These are phyloP conservation scores for Phytophthora colocasiae DNA, from an alignment of 352 stramenopile species.

Conservation along the genomic window DNA sequence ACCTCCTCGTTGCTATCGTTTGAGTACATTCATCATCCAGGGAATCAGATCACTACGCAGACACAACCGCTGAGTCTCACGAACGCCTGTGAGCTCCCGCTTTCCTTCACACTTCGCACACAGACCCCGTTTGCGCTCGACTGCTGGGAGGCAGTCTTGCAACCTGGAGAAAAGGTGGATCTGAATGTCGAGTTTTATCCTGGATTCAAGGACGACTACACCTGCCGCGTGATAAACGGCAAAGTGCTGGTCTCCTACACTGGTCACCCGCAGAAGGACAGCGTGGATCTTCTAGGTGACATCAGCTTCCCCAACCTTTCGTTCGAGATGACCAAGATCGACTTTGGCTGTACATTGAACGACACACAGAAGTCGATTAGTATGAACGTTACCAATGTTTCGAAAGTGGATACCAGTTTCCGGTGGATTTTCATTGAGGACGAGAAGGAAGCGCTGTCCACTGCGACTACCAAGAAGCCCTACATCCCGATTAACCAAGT, in stretches of 20 bases:
- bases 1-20: slow-evolving; percentile 83
- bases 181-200: slow-evolving; percentile 95
- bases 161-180: slow-evolving; percentile 76
- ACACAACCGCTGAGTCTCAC: slow-evolving; percentile 82
- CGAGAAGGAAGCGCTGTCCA: slow-evolving; percentile 67
- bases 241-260: slow-evolving; percentile 88
- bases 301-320: slow-evolving; percentile 96
- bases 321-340: slow-evolving; percentile 91
- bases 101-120: slow-evolving; percentile 92
- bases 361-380: slow-evolving; percentile 93
- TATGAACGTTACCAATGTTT: slow-evolving; percentile 91
- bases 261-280: slow-evolving; percentile 92
- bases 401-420: slow-evolving; percentile 90
- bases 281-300: slow-evolving; percentile 87
- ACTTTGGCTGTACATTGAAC: slow-evolving; percentile 96
- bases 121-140: slow-evolving; percentile 93
- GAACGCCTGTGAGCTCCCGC: slow-evolving; percentile 89
- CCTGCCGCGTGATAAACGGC: slow-evolving; percentile 87
- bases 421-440: slow-evolving; percentile 96
- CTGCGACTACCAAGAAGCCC: slow-evolving; percentile 75
- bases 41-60: slow-evolving; percentile 65
- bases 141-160: slow-evolving; percentile 89
- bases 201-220: slow-evolving; percentile 92
- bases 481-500: slow-evolving; percentile 94
- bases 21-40: slow-evolving; percentile 88